Percentiles rank a stretch among this genome's conserved stretches.
Evolutionary conservation across 176 grass and related monocot genomes (phyloP).

Genomic region (Avena sativa): DNA sequence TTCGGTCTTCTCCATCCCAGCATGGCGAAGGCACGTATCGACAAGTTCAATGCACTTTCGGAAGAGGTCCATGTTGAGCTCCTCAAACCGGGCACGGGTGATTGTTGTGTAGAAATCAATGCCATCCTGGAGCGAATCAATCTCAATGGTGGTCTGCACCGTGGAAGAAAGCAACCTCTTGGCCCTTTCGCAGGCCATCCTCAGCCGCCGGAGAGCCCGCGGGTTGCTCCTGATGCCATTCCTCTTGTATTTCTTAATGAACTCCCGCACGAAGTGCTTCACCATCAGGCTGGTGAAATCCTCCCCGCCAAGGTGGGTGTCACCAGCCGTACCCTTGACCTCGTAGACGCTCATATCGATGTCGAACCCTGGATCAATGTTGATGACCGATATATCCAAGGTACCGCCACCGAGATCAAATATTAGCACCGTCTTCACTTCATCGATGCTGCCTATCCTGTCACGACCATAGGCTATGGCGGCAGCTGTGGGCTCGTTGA

Average conservation of each 20-base stretch:
- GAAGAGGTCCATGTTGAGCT: slow-evolving; percentile 88
- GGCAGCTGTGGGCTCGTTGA: slow-evolving; percentile 72
- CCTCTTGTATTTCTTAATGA: slow-evolving; percentile 54
- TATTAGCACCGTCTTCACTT: slow-evolving; percentile 56
- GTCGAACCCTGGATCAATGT: background rate
- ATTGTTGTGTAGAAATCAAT: slow-evolving; percentile 30
- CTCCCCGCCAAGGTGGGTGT: slow-evolving; percentile 43
- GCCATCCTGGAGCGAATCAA: background rate
- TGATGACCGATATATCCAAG: slow-evolving; percentile 40
- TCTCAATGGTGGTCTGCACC: slow-evolving; percentile 48
- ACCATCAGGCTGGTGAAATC: slow-evolving; percentile 61
- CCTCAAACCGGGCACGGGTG: slow-evolving; percentile 75
- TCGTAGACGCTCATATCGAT: background rate
- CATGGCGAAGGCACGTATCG: background rate
- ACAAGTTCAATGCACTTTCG: slow-evolving; percentile 53
- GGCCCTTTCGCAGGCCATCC: slow-evolving; percentile 63
- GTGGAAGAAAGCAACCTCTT: slow-evolving; percentile 59
- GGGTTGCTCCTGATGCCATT: slow-evolving; percentile 47
- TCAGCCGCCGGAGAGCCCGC: slow-evolving; percentile 42
- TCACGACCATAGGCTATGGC: slow-evolving; percentile 65
- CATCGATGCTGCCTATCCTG: slow-evolving; percentile 22
- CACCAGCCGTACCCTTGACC: slow-evolving; percentile 47
- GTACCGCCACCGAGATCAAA: slow-evolving; percentile 55
- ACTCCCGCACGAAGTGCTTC: slow-evolving; percentile 56
- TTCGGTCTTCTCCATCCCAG: background rate